phyloP scores from a whole-genome alignment of 176 grass and related monocot genomes.

The Pontederia crassipes region DNA sequence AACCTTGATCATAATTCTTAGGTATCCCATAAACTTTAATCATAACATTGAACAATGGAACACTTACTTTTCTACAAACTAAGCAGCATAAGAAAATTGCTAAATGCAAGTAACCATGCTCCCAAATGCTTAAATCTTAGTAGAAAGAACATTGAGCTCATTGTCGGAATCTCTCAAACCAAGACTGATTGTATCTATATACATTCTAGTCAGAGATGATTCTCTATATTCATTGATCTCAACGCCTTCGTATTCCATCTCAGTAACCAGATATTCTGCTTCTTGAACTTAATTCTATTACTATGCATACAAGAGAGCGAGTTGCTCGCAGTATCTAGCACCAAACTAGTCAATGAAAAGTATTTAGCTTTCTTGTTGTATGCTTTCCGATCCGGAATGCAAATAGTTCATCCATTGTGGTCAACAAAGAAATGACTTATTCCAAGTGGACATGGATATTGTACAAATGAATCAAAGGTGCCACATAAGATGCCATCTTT shows the following conservation, averaged over 20 bases:
- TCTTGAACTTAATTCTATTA: constrained; percentile 47
- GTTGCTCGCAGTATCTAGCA: constrained; percentile 61
- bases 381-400: constrained; percentile 49
- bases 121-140: constrained; percentile 86
- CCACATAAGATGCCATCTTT: constrained; percentile 27
- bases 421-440: constrained; percentile 45
- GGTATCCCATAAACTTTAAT: constrained; percentile 72
- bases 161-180: constrained; percentile 62
- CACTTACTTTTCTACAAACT: constrained; percentile 46
- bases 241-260: constrained; percentile 45
- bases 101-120: constrained; percentile 39
- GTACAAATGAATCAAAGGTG: constrained; percentile 41
- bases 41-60: constrained; percentile 82
- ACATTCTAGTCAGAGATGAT: constrained; percentile 87
- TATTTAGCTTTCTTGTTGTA: constrained; percentile 54
- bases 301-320: constrained; percentile 72
- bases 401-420: constrained; percentile 45
- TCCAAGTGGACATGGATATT: constrained; percentile 32
- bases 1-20: constrained; percentile 50
- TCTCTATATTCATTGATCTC: constrained; percentile 78
- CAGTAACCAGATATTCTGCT: constrained; percentile 61
- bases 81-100: constrained; percentile 56
- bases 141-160: constrained; percentile 59
- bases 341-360: constrained; percentile 44
- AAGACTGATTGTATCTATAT: constrained; percentile 56